Percentiles rank a stretch among this genome's conserved stretches.
phyloP scores from a whole-genome alignment of 202 grass and related monocot species.

The Setaria italica region DNA sequence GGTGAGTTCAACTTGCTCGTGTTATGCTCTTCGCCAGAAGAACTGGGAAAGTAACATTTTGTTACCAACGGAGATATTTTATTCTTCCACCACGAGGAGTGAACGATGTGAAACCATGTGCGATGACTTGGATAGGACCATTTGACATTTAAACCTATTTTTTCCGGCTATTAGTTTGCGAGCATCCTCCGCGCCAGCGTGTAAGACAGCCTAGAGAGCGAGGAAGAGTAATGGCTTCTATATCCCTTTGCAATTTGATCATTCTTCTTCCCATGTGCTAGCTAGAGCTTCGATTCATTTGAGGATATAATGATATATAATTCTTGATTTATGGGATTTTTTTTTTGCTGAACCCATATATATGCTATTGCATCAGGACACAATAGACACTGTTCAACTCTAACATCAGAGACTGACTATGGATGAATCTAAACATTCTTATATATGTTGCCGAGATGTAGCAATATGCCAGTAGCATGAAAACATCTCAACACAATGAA shows the following conservation, averaged over 20 bases:
- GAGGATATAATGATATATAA: neutral
- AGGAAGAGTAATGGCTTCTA: neutral
- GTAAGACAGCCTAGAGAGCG: neutral
- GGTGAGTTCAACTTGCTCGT: neutral
- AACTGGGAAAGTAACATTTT: neutral
- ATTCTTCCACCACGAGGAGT: neutral
- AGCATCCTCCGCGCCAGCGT: too few species aligned
- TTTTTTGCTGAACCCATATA: too few species aligned
- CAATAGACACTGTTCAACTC: too few species aligned
- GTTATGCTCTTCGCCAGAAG: neutral
- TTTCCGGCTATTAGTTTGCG: too few species aligned
- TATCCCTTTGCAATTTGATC: neutral
- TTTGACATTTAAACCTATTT: neutral
- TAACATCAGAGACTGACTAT: too few species aligned
- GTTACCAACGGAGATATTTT: neutral
- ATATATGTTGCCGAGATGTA: too few species aligned
- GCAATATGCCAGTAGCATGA: too few species aligned
- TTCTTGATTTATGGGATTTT: neutral
- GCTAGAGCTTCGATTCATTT: neutral
- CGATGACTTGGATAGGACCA: neutral
- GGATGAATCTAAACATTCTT: too few species aligned
- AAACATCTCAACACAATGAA: too few species aligned
- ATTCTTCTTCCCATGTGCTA: neutral
- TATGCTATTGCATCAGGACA: too few species aligned
- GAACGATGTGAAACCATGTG: slow-evolving; percentile 16